Evolutionary conservation across 1,139 yeast genomes (phyloP).

Genomic region (Saccharomycopsis hybrid): DNA sequence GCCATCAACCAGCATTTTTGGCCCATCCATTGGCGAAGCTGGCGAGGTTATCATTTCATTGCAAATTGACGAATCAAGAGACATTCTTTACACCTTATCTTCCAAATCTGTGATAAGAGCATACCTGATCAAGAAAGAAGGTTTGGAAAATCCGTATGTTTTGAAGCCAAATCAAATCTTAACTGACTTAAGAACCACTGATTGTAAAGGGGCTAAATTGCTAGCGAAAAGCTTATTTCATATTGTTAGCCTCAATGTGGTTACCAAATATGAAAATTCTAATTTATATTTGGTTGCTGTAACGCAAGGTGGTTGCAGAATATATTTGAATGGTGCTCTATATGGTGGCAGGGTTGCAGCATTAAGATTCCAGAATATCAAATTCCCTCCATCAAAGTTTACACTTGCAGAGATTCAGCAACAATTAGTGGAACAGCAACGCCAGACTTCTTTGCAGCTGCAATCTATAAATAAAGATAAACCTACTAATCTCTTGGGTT

Average conservation of each 20-base stretch:
- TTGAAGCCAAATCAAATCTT: slow-evolving; percentile 35
- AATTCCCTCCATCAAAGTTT: slow-evolving; percentile 70
- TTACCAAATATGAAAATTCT: slow-evolving; percentile 57
- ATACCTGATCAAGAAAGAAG: slow-evolving; percentile 41
- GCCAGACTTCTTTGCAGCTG: slow-evolving; percentile 25
- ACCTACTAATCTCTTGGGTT: slow-evolving; percentile 24
- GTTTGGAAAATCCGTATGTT: slow-evolving; percentile 32
- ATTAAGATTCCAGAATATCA: slow-evolving; percentile 47
- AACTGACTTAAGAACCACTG: slow-evolving; percentile 53
- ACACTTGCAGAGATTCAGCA: slow-evolving; percentile 47
- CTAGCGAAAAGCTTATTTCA: slow-evolving; percentile 34
- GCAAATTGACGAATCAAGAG: slow-evolving; percentile 70
- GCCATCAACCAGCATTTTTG: slow-evolving; percentile 32
- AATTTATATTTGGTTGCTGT: slow-evolving; percentile 75
- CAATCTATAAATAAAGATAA: neutral
- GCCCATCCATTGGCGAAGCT: slow-evolving; percentile 23
- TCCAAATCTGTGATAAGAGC: slow-evolving; percentile 78
- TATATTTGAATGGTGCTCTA: slow-evolving; percentile 53
- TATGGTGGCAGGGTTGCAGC: slow-evolving; percentile 34
- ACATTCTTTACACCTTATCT: slow-evolving; percentile 73
- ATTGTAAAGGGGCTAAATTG: slow-evolving; percentile 36
- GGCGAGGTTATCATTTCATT: slow-evolving; percentile 61
- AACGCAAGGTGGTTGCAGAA: slow-evolving; percentile 80
- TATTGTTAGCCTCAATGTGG: slow-evolving; percentile 57
- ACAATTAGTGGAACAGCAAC: slow-evolving; percentile 32